A percentile compares a stretch with the other conserved stretches of the same genome.
phyloP scores from a whole-genome alignment of 1,284 basidiomycete genomes.

The Farysia itapuensis region DNA sequence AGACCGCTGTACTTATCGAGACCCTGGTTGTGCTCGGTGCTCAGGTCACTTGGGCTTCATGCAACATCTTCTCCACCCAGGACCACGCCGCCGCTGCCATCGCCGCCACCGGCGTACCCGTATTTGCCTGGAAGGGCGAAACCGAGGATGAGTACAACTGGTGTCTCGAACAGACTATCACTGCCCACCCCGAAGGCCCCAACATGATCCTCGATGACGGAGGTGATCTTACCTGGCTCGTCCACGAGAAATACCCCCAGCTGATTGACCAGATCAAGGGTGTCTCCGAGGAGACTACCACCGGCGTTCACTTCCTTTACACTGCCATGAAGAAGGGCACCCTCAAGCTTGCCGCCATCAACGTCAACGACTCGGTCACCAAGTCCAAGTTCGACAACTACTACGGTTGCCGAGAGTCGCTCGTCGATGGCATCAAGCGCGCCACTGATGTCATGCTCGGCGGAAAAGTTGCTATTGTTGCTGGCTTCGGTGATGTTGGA shows the following conservation, averaged over 20 bases:
- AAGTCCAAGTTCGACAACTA: constrained; percentile 92
- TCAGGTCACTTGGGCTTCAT: constrained; percentile 98
- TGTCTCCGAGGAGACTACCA: constrained; percentile 98
- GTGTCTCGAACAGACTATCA: constrained; percentile 89
- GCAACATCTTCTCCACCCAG: constrained; percentile 99
- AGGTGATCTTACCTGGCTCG: constrained; percentile 90
- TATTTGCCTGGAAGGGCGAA: constrained; percentile 99
- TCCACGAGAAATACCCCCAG: constrained; percentile 77
- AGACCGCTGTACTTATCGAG: constrained; percentile 67
- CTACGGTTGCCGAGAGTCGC: constrained; percentile 84
- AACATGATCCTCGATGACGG: constrained; percentile 99
- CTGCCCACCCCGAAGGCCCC: constrained; percentile 77
- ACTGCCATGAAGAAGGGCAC: constrained; percentile 92
- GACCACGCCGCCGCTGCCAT: constrained; percentile 98
- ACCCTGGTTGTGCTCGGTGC: constrained; percentile 85
- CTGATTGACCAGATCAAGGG: constrained; percentile 66
- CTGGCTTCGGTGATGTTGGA: constrained; percentile 97
- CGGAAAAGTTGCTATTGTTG: constrained; percentile 97
- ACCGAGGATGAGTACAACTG: constrained; percentile 98
- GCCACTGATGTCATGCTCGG: constrained; percentile 99
- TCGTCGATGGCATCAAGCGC: constrained; percentile 99
- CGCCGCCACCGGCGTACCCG: constrained; percentile 95
- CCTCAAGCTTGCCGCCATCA: constrained; percentile 97
- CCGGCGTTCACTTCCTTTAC: constrained; percentile 99
- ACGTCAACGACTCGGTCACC: constrained; percentile 92